Evolutionary conservation across 495 filamentous ascomycete genomes (phyloP), one percentile per base, ranked within the genome.

Genomic region (Podospora conica): DNA sequence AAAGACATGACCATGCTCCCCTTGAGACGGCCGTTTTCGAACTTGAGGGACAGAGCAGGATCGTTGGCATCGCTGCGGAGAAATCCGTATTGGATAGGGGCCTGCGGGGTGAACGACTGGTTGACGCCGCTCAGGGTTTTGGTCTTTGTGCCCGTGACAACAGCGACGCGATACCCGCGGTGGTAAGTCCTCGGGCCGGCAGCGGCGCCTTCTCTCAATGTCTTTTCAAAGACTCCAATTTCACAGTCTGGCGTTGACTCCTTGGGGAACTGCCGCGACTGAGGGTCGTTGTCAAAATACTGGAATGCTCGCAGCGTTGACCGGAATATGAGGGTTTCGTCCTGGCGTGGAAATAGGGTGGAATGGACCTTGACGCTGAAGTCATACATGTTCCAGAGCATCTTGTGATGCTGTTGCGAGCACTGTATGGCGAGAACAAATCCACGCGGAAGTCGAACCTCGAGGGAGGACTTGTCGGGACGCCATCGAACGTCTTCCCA

Each of bases 401-500:
- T 86, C 65, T 86, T 86, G 78, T 89, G 94, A 69, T 93, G 90
- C 10, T 83, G 80, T 71, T 92, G 90, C 12, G 80, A 79, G 77
- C 90, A 91, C 63, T 86, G 83, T 9, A 96, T 75, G 56, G 84
- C 82, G 29, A 94, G 72, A 54, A 87, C 78, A 68, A 92, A 90
- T 1, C 88, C 87, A 55, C 88, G 84, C 3, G 89, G 86, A 12
- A 96, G 76, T 62, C 83, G 84, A 27, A 96, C 76, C 24, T 84
- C 80, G 68, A 96, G 80, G 3, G 79, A 81, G 61, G 82, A 80
- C 9, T 80, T 79, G 18, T 87, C 85, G 11, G 84, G 76, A 60
- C 87, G 88, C 92, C 92, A 96, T 57, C 85, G 80, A 23, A 95
- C 86, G 69, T 91, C 86, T 29, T 90, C 83, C 92, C 92, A 96